Conservation (phyloP, 2,329 filamentous ascomycete genomes). For the Epicoccum nigrum region DNA sequence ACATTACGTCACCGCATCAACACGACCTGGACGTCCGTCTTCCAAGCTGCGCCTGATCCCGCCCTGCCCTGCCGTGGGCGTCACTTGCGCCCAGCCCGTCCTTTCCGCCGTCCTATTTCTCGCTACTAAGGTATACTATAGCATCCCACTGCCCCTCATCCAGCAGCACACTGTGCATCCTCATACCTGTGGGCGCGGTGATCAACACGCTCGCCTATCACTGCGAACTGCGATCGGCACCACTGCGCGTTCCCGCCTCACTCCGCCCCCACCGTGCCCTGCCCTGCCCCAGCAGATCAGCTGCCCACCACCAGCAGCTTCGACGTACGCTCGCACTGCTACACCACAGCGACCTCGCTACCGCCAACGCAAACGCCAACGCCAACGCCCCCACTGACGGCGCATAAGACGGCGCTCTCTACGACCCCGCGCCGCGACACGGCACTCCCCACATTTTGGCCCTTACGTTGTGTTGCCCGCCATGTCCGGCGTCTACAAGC, state of each 20-base stretch:
- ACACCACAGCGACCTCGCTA: slow-evolving; percentile 3
- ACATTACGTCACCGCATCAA: slow-evolving; percentile 3
- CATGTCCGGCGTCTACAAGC: slow-evolving; percentile 55
- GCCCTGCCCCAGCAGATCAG: slow-evolving; percentile 11
- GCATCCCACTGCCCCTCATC: not conserved
- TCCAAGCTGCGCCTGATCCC: slow-evolving; percentile 18
- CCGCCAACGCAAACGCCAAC: no score
- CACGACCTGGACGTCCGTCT: not conserved
- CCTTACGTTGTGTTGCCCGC: slow-evolving; percentile 8
- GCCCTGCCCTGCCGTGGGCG: slow-evolving; percentile 7
- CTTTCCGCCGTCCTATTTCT: slow-evolving; percentile 11
- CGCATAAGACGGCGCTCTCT: not conserved
- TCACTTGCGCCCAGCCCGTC: slow-evolving; percentile 9
- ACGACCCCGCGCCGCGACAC: slow-evolving; percentile 6
- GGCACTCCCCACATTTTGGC: not conserved
- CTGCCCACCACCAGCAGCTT: no score
- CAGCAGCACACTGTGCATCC: slow-evolving; percentile 13
- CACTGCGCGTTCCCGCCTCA: slow-evolving; percentile 25
- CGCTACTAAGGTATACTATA: not conserved
- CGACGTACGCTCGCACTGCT: slow-evolving; percentile 16
- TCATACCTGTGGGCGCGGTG: slow-evolving; percentile 15
- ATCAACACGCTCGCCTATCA: slow-evolving; percentile 25
- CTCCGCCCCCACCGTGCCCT: slow-evolving; percentile 17
- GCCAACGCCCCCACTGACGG: not conserved
- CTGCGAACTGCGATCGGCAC: slow-evolving; percentile 26